Evolutionary conservation across 2,329 filamentous ascomycete genomes (phyloP), one percentile per base, ranked within the genome.

Genomic region (Lasiodiplodia citricola): DNA sequence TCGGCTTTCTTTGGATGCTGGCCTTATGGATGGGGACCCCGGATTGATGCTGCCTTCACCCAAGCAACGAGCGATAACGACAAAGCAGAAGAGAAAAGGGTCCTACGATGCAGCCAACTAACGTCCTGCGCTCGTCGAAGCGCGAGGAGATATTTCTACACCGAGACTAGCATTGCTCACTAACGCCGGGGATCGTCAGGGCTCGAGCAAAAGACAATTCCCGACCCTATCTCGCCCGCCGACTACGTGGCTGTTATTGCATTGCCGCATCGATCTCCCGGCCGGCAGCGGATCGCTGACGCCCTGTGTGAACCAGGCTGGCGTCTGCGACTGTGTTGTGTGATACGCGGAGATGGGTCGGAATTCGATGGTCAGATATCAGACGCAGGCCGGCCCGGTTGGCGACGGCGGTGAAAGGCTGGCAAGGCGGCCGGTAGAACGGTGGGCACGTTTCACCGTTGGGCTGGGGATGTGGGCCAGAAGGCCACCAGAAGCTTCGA

Each of bases 171-270:
- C 60, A 47, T 21, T n/a, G 60, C 60, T 52, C 31, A 38, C 60
- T 52, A 64, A 52, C 28, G 14, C 60, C 60, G 60, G 58, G 10
- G 60, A 64, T 64, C 60, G 60, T 64, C 60, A 52, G 60, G 60
- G 60, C 44, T 25, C 47, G 10, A 50, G 23, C 25, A 38, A n/a
- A 16, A 51, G 44, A 37, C 18, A 31, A 31, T 35, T 50, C 60
- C 51, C 60, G 47, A 52, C 60, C 18, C 25, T 14, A 47, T 28
- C 25, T 16, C 16, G 37, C 6, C 18, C 38, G 57, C 38, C 57
- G 38, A 21, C 37, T 63, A 63, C 58, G 58, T 50, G 41, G 58
- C 41, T 13, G 58, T 23, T 25, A 50, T 11, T 14, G n/a, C 14
- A n/a, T 13, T 63, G 25, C 52, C 18, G 7, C 25, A 35, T 50